Percentiles rank a stretch among this genome's conserved stretches.
Conservation (phyloP, 768 basidiomycete species). For the Collybiopsis luxurians region DNA sequence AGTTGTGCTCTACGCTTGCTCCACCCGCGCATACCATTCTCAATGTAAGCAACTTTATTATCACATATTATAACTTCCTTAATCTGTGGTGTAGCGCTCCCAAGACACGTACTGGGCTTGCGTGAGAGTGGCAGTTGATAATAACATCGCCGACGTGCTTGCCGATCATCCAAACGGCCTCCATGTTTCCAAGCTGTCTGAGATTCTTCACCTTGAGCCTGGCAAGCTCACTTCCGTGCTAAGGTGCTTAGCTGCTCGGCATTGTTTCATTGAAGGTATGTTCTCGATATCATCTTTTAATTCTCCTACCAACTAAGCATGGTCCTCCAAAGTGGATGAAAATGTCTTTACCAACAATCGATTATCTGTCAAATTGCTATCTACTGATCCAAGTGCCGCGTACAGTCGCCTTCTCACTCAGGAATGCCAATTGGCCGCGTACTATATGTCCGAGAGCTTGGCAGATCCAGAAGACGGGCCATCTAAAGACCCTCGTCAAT, state of each 20-base stretch:
- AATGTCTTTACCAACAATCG: constrained; percentile 33
- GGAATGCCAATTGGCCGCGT: constrained; percentile 13
- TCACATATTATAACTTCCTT: not conserved
- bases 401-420: constrained; percentile 14
- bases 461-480: constrained; percentile 18
- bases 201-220: not conserved
- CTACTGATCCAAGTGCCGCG: constrained; percentile 16
- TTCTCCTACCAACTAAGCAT: too few species aligned
- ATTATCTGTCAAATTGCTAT: constrained; percentile 24
- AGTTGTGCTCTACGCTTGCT: constrained; percentile 30
- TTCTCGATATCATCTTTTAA: not conserved
- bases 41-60: constrained; percentile 23
- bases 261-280: not conserved
- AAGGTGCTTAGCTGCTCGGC: not conserved
- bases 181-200: not conserved
- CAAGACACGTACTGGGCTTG: constrained; percentile 1
- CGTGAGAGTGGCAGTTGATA: not conserved
- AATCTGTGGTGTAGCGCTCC: not conserved
- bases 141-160: not conserved
- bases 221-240: not conserved
- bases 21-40: constrained; percentile 28
- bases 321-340: constrained; percentile 19
- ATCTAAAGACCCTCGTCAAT: constrained; percentile 18
- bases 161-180: not conserved
- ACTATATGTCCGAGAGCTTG: constrained; percentile 23